Evolutionary conservation across 768 basidiomycete species (phyloP).

Genomic region (Boletus patriciae): DNA sequence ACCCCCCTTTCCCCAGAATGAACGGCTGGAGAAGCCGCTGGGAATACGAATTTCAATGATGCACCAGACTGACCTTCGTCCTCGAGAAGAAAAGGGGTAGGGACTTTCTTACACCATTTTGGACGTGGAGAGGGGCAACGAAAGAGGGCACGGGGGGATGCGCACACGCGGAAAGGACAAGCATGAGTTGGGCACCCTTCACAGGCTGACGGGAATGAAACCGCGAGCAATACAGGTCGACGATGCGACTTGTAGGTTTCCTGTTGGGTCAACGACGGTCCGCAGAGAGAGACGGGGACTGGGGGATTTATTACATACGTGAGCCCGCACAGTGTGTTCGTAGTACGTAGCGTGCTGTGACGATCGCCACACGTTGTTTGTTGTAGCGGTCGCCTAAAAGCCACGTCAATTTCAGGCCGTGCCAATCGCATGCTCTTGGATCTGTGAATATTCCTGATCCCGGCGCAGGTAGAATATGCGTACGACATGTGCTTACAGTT

Average conservation of each 20-base stretch:
- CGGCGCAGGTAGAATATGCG: constrained; percentile 4
- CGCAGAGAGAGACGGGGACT: constrained; percentile 5
- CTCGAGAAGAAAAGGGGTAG: constrained; percentile 9
- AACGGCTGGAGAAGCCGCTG: constrained; percentile 6
- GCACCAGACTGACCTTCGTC: constrained; percentile 1
- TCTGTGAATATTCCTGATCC: constrained; percentile 7
- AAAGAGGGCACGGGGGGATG: constrained; percentile 13
- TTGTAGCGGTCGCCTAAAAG: constrained; percentile 21
- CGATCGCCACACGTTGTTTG: constrained; percentile 23
- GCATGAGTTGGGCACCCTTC: constrained; percentile 5
- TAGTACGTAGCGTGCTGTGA: constrained; percentile 31
- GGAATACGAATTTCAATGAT: constrained; percentile 15
- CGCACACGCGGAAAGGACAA: constrained; percentile 8
- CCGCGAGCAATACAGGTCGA: background rate
- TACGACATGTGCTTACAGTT: constrained; percentile 6
- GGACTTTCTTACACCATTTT: constrained; percentile 7
- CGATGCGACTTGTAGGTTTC: constrained; percentile 8
- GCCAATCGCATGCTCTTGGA: constrained; percentile 11
- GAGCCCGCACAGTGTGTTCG: constrained; percentile 10
- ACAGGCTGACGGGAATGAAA: constrained; percentile 25
- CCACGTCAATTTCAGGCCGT: constrained; percentile 14
- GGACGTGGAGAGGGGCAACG: constrained; percentile 14
- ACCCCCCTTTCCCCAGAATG: background rate
- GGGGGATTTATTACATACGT: constrained; percentile 24
- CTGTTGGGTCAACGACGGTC: constrained; percentile 3